phyloP scores from a whole-genome alignment of 306 rosid species.

The Medicago lupulina region DNA sequence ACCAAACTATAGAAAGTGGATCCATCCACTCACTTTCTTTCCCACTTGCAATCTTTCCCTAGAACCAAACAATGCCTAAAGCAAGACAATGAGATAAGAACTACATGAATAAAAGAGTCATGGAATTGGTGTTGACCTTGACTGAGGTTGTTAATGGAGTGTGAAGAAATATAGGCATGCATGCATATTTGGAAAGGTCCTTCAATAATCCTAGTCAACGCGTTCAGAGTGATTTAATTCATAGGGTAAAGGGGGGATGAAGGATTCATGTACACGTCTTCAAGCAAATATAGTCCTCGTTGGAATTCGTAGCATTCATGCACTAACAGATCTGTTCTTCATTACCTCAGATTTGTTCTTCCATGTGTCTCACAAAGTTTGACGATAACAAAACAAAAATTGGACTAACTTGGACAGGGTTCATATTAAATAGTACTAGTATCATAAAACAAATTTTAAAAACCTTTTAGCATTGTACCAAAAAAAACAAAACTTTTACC shows the following conservation, averaged over 20 bases:
- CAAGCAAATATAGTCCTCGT: not conserved
- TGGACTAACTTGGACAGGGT: no score
- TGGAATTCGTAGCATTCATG: conserved; percentile 23
- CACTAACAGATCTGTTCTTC: conserved; percentile 26
- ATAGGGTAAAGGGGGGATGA: not conserved
- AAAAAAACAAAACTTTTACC: no score
- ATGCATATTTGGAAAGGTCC: not conserved
- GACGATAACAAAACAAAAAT: not conserved
- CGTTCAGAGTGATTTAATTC: conserved; percentile 9
- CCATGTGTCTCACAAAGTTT: conserved; percentile 21
- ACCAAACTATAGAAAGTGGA: no score
- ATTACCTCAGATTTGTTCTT: conserved; percentile 33
- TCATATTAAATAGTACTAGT: no score
- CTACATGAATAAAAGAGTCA: not conserved
- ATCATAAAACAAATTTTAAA: not conserved
- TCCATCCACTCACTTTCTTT: no score
- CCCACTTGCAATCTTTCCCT: no score
- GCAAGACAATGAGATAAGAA: conserved; percentile 20
- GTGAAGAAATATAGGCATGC: conserved; percentile 13
- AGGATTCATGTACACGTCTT: not conserved
- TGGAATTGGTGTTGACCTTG: conserved; percentile 43
- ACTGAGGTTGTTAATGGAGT: conserved; percentile 21
- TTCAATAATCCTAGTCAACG: conserved; percentile 21
- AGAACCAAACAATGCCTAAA: no score
- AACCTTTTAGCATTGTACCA: not conserved